phyloP scores from a whole-genome alignment of 768 basidiomycete species.

The Trametes sanguinea region DNA sequence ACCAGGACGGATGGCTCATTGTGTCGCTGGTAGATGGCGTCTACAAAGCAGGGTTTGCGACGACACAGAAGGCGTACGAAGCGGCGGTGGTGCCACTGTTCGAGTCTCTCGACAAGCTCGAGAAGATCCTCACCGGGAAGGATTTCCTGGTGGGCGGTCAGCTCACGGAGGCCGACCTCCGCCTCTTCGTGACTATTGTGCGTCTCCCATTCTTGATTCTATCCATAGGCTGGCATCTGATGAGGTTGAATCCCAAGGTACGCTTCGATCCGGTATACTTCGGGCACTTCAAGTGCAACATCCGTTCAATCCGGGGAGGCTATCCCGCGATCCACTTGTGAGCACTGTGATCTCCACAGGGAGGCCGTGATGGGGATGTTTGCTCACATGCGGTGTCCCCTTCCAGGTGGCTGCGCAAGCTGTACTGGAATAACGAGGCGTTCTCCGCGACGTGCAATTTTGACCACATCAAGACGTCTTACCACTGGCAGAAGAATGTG shows the following conservation, averaged over 20 bases:
- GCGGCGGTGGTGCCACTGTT: slow-evolving; percentile 76
- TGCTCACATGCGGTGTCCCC: neutral
- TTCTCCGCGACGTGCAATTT: slow-evolving; percentile 90
- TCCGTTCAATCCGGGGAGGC: slow-evolving; percentile 79
- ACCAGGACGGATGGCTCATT: neutral
- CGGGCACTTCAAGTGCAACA: slow-evolving; percentile 92
- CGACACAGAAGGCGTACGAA: slow-evolving; percentile 77
- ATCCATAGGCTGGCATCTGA: neutral
- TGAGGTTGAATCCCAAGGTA: slow-evolving; percentile 45
- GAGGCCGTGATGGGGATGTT: no score
- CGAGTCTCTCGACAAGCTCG: slow-evolving; percentile 75
- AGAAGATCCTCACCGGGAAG: slow-evolving; percentile 73
- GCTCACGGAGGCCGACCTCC: slow-evolving; percentile 82
- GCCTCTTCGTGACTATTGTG: slow-evolving; percentile 91
- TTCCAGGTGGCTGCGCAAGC: slow-evolving; percentile 72
- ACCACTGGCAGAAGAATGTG: slow-evolving; percentile 59
- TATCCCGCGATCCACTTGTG: slow-evolving; percentile 79
- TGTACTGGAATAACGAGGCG: slow-evolving; percentile 90
- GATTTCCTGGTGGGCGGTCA: slow-evolving; percentile 81
- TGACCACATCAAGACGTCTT: slow-evolving; percentile 80
- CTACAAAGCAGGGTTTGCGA: slow-evolving; percentile 89
- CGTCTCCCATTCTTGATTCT: slow-evolving; percentile 29
- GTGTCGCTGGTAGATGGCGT: slow-evolving; percentile 61
- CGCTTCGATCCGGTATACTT: slow-evolving; percentile 91
- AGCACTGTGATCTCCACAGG: slow-evolving; percentile 20